A percentile compares a stretch with the other conserved stretches of the same genome.
Conservation (phyloP, 305 asterid species). For the Nicotiana rustica region DNA sequence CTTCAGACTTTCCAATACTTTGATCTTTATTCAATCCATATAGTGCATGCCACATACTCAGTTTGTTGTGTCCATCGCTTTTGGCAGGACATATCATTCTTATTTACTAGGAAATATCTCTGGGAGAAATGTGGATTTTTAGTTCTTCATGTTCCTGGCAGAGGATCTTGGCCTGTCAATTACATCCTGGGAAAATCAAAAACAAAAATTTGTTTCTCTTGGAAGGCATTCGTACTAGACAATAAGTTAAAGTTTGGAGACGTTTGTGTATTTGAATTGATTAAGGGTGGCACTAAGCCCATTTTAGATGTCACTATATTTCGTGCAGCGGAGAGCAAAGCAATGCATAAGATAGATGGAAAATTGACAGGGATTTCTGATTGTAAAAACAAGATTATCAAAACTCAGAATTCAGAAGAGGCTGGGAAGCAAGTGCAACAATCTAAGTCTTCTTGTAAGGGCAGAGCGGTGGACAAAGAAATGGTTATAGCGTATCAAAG, state of each 20-base stretch:
- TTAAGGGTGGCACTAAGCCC: neutral
- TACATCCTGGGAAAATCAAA: neutral
- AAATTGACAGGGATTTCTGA: neutral
- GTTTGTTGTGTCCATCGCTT: neutral
- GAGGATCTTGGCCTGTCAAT: conserved; percentile 12
- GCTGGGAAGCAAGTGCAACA: too few relatives aligned
- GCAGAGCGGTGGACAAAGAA: too few relatives aligned
- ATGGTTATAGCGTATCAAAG: too few relatives aligned
- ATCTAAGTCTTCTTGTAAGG: too few relatives aligned
- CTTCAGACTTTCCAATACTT: too few relatives aligned
- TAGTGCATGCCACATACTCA: neutral
- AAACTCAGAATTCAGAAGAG: neutral
- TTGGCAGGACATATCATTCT: neutral
- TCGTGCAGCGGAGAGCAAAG: neutral
- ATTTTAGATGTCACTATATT: neutral
- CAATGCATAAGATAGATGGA: neutral
- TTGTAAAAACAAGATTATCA: neutral
- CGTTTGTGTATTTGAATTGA: neutral
- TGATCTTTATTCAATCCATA: neutral
- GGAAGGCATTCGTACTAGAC: conserved; percentile 22
- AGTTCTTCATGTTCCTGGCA: neutral
- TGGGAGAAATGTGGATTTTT: neutral
- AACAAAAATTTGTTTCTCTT: neutral
- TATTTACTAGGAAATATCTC: neutral
- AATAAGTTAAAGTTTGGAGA: conserved; percentile 22